Conservation (phyloP, 495 filamentous ascomycete species). For the Tuber indicum region DNA sequence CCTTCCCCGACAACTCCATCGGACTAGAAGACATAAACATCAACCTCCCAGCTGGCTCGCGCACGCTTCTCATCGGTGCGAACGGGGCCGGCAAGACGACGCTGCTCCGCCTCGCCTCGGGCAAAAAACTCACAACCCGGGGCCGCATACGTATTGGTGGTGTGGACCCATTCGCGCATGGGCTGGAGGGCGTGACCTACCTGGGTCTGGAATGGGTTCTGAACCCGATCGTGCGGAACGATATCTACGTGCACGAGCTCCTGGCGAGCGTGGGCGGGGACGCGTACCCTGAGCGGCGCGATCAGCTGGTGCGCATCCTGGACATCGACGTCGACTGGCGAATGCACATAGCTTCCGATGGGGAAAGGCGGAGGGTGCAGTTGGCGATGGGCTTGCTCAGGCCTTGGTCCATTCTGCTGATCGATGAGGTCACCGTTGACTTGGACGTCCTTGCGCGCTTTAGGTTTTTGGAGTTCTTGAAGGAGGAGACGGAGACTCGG, state of each 20-base stretch:
- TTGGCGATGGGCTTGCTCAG: slow-evolving; percentile 89
- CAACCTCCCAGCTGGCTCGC: slow-evolving; percentile 69
- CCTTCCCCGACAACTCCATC: slow-evolving; percentile 70
- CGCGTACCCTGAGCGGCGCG: slow-evolving; percentile 67
- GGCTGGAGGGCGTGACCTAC: slow-evolving; percentile 89
- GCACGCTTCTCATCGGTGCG: slow-evolving; percentile 87
- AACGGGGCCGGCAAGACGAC: slow-evolving; percentile 98
- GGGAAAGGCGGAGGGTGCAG: slow-evolving; percentile 85
- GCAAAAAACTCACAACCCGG: slow-evolving; percentile 80
- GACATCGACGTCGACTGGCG: slow-evolving; percentile 89
- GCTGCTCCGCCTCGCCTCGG: slow-evolving; percentile 66
- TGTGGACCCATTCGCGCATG: slow-evolving; percentile 82
- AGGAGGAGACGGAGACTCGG: slow-evolving; percentile 73
- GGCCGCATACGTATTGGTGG: slow-evolving; percentile 66
- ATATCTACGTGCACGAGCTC: slow-evolving; percentile 84
- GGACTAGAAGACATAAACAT: slow-evolving; percentile 68
- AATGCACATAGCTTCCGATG: slow-evolving; percentile 90
- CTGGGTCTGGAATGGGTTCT: slow-evolving; percentile 94
- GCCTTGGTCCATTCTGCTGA: slow-evolving; percentile 83
- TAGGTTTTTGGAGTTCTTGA: slow-evolving; percentile 81
- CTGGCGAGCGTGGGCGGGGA: slow-evolving; percentile 81
- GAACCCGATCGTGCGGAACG: slow-evolving; percentile 91
- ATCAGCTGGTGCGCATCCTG: slow-evolving; percentile 78
- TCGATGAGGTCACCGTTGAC: slow-evolving; percentile 98
- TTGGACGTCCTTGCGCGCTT: slow-evolving; percentile 75